Evolutionary conservation across 345 rosid genomes (phyloP).

Genomic region (Eucalyptus cloeziana): DNA sequence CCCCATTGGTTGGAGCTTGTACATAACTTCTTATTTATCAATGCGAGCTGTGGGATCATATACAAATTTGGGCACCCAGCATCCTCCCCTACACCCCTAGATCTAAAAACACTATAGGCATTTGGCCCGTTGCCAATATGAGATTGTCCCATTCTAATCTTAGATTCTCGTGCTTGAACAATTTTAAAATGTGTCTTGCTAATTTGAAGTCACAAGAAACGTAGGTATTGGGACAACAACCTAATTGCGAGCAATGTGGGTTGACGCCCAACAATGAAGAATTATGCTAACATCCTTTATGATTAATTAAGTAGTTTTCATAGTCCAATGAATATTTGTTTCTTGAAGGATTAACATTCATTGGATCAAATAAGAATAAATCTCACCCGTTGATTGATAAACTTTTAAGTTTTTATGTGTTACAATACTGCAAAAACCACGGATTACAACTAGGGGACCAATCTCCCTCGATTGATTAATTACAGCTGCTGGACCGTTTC

Average conservation of each 20-base stretch:
- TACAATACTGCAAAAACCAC: fast-evolving
- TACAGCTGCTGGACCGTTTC: background rate
- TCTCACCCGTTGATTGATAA: background rate
- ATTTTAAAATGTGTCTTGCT: background rate
- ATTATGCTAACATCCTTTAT: background rate
- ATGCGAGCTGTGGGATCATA: fast-evolving
- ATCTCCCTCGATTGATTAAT: background rate
- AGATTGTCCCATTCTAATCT: background rate
- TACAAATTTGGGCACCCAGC: fast-evolving
- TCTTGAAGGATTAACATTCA: background rate
- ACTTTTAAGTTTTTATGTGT: background rate
- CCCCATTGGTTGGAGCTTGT: fast-evolving
- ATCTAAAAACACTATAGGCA: background rate
- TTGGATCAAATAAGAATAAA: background rate
- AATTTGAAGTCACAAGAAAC: background rate
- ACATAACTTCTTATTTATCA: fast-evolving
- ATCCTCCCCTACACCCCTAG: background rate
- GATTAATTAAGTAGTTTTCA: background rate
- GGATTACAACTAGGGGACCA: background rate
- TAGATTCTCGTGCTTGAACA: background rate
- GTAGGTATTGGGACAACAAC: fast-evolving
- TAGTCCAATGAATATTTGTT: background rate
- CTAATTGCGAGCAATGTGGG: background rate
- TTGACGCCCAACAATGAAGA: fast-evolving
- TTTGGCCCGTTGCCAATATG: fast-evolving